These are phyloP conservation scores for Nakazawaea peltata DNA, from an alignment of 805 yeast species.

Conservation along the genomic window DNA sequence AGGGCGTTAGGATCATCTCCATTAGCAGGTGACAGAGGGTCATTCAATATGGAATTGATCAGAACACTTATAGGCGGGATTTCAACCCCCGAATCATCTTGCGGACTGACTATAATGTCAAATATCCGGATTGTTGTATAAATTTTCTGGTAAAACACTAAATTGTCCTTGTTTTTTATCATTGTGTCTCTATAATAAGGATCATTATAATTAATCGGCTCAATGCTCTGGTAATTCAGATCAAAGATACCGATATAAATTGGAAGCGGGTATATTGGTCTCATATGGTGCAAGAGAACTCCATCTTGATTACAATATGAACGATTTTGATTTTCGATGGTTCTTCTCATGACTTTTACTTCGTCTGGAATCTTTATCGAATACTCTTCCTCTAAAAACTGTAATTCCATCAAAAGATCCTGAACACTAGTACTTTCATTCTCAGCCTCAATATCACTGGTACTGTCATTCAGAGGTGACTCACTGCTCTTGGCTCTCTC, in stretches of 20 bases:
- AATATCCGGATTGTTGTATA: slow-evolving; percentile 3
- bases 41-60: too few relatives aligned
- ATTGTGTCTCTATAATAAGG: not conserved
- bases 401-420: slow-evolving; percentile 1
- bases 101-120: slow-evolving; percentile 4
- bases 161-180: slow-evolving; percentile 1
- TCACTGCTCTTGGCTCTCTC: not conserved
- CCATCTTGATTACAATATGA: not conserved
- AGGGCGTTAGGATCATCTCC: too few relatives aligned
- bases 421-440: not conserved
- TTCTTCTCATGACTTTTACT: not conserved
- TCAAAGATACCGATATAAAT: slow-evolving; percentile 6
- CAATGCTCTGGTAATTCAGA: not conserved
- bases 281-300: not conserved
- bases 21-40: too few relatives aligned
- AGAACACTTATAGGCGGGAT: too few relatives aligned
- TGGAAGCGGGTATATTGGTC: slow-evolving; percentile 4
- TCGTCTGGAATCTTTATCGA: slow-evolving; percentile 3
- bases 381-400: slow-evolving; percentile 4
- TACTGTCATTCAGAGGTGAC: not conserved
- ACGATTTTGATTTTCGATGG: not conserved
- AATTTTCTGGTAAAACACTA: slow-evolving; percentile 7
- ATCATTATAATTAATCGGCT: slow-evolving; percentile 1
- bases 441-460: too few relatives aligned
- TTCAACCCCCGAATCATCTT: too few relatives aligned